Conservation (phyloP, 1,284 basidiomycete species). For the Microbotryum violaceum region DNA sequence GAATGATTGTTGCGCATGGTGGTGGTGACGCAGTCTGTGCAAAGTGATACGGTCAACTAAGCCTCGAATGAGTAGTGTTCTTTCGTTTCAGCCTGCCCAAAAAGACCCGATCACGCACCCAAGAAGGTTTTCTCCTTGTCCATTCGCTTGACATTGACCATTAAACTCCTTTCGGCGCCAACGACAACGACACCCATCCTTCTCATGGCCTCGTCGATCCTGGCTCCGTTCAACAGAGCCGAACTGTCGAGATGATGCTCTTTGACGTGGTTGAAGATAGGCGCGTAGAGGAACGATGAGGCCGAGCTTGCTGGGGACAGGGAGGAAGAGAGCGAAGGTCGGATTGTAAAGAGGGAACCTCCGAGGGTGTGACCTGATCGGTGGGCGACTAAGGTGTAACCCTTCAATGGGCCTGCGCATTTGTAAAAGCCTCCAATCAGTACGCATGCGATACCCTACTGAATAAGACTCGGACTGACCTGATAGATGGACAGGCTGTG, state of each 20-base stretch:
- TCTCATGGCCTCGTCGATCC: conserved; percentile 63
- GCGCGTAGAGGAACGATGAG: conserved; percentile 90
- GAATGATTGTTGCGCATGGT: conserved; percentile 70
- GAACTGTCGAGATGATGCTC: conserved; percentile 96
- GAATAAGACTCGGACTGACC: conserved; percentile 49
- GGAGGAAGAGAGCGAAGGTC: conserved; percentile 49
- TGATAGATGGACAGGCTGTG: conserved; percentile 89
- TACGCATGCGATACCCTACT: neutral
- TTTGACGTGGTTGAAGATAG: conserved; percentile 92
- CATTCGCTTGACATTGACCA: conserved; percentile 76
- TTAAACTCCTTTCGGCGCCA: conserved; percentile 73
- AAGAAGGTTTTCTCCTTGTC: conserved; percentile 85
- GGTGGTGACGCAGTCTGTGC: conserved; percentile 70
- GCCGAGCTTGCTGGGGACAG: conserved; percentile 58
- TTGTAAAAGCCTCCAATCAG: conserved; percentile 18
- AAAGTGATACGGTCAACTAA: no score
- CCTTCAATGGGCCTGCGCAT: conserved; percentile 68
- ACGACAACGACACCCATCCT: conserved; percentile 89
- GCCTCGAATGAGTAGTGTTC: no score
- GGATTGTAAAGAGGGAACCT: conserved; percentile 96
- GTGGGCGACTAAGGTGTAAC: conserved; percentile 91
- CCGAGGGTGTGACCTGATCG: conserved; percentile 93
- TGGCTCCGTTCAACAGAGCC: conserved; percentile 60
- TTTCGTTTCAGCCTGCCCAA: no score
- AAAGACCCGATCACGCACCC: conserved; percentile 48